phyloP scores from a whole-genome alignment of 208 protist species.

The Phytomonas francai region DNA sequence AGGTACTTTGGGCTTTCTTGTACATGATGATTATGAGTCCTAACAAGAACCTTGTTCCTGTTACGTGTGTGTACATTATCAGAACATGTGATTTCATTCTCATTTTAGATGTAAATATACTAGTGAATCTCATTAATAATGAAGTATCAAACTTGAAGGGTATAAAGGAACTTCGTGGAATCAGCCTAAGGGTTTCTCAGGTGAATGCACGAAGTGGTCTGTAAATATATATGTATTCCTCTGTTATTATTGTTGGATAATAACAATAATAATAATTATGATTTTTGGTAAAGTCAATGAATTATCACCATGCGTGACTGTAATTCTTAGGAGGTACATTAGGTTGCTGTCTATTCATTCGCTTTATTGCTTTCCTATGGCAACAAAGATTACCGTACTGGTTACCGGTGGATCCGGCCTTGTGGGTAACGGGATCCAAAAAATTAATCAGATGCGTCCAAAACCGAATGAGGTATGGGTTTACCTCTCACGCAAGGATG shows the following conservation, averaged over 20 bases:
- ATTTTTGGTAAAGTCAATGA: background rate
- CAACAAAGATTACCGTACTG: constrained; percentile 5
- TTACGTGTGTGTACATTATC: background rate
- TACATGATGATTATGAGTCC: background rate
- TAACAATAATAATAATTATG: background rate
- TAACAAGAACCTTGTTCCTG: constrained; percentile 1
- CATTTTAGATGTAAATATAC: background rate
- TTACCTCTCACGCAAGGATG: constrained; percentile 80
- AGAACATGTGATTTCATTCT: background rate
- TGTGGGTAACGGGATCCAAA: constrained; percentile 81
- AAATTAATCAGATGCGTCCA: constrained; percentile 12
- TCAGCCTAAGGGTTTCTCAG: background rate
- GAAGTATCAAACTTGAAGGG: background rate
- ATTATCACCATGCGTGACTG: background rate
- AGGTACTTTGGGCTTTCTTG: background rate
- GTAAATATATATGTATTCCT: background rate
- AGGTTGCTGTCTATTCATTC: constrained; percentile 11
- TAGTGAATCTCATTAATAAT: background rate
- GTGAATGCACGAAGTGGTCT: background rate
- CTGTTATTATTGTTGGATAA: background rate
- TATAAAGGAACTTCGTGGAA: background rate
- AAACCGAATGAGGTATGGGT: constrained; percentile 55
- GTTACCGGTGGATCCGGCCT: constrained; percentile 90
- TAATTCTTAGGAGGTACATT: constrained; percentile 1
- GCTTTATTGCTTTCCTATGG: background rate